These are phyloP conservation scores for Coemansia sp. DNA, from an alignment of 192 early-diverging fungal species.

Conservation along the genomic window DNA sequence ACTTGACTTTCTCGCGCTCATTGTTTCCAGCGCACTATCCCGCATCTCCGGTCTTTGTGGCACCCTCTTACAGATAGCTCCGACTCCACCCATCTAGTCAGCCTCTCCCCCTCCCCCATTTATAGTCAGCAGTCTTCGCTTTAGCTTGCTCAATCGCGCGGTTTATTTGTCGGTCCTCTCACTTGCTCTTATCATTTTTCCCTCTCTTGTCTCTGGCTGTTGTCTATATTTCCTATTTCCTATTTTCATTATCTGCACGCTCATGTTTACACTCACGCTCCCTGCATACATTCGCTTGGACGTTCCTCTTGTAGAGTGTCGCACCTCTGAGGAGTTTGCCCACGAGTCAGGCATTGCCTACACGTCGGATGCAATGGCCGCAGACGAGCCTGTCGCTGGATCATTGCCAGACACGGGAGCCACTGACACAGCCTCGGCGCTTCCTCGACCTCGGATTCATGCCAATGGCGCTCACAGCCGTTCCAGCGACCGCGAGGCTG, in stretches of 20 bases:
- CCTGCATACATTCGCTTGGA: conserved; percentile 15
- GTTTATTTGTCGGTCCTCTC: background rate
- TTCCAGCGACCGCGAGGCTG: conserved; percentile 6
- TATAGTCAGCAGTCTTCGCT: background rate
- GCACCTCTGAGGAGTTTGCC: conserved; percentile 39
- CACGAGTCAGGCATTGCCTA: conserved; percentile 34
- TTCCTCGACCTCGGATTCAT: background rate
- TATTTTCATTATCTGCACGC: background rate
- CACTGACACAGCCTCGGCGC: background rate
- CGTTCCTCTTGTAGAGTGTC: conserved; percentile 40
- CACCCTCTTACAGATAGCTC: background rate
- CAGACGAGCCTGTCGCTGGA: background rate
- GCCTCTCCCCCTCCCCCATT: background rate
- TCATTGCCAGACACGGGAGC: background rate
- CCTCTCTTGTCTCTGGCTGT: background rate
- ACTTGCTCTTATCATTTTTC: conserved; percentile 5
- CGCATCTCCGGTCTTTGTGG: background rate
- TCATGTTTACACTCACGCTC: conserved; percentile 21
- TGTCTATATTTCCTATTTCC: background rate
- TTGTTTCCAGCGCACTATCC: background rate
- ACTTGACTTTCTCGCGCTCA: background rate
- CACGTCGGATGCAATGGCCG: background rate
- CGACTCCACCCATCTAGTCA: background rate
- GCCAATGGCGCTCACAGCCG: conserved; percentile 11
- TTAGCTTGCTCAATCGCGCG: background rate